phyloP scores from a whole-genome alignment of 345 rosid genomes.

The Microcos paniculata region DNA sequence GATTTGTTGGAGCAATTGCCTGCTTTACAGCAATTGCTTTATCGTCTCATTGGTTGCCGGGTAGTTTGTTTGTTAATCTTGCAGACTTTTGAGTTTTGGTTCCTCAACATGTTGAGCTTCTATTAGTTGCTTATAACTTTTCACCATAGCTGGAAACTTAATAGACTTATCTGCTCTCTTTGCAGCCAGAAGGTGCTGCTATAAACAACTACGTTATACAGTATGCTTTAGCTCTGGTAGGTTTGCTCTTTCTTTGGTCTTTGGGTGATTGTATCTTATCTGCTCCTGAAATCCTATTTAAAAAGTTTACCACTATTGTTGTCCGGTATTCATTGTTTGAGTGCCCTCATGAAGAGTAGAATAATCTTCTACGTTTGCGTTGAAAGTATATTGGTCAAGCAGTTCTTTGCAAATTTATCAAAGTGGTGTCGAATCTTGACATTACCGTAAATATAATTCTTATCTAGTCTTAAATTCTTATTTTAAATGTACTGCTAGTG shows the following conservation, averaged over 20 bases:
- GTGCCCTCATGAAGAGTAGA: neutral
- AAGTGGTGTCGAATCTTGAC: neutral
- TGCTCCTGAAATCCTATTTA: slow-evolving; percentile 4
- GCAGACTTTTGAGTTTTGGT: slow-evolving; percentile 12
- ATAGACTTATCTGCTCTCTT: slow-evolving; percentile 11
- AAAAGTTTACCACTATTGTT: neutral
- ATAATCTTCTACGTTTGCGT: neutral
- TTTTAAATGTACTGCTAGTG: neutral
- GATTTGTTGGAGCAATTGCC: slow-evolving; percentile 89
- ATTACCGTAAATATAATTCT: neutral
- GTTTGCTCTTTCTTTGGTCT: neutral
- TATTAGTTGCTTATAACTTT: neutral
- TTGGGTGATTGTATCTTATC: slow-evolving; percentile 5
- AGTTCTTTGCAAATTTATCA: slow-evolving; percentile 1
- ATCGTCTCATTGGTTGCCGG: slow-evolving; percentile 95
- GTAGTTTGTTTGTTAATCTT: slow-evolving; percentile 37
- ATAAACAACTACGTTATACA: slow-evolving; percentile 82
- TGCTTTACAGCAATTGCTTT: slow-evolving; percentile 79
- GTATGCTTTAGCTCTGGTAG: slow-evolving; percentile 94
- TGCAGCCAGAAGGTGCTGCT: slow-evolving; percentile 99
- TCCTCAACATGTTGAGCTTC: neutral
- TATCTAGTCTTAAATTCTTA: neutral
- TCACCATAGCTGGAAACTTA: slow-evolving; percentile 15
- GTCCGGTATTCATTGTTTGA: neutral
- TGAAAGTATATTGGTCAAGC: neutral